Conservation (phyloP, 805 yeast species). For the Monosporozyma siamensis region DNA sequence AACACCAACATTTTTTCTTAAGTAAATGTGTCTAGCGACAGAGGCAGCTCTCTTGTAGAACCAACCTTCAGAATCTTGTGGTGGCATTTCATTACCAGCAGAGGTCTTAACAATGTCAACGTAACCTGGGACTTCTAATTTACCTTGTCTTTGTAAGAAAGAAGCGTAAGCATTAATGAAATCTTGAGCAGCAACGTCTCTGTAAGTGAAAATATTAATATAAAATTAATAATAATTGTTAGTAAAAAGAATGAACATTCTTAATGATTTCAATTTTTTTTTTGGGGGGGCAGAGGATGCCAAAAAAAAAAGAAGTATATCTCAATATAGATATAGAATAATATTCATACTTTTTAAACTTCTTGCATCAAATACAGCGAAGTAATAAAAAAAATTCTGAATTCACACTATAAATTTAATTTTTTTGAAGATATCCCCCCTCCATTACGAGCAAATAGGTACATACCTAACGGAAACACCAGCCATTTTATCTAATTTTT, state of each 20-base stretch:
- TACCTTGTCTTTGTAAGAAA: slow-evolving; percentile 99
- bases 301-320: too few species aligned
- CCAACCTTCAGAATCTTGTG: slow-evolving; percentile 99
- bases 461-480: slow-evolving; percentile 98
- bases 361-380: not conserved
- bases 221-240: not conserved
- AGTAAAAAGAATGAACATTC: slow-evolving; percentile 2
- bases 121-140: slow-evolving; percentile 99
- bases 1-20: slow-evolving; percentile 98
- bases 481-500: slow-evolving; percentile 67
- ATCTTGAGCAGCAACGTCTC: slow-evolving; percentile 99
- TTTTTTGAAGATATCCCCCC: slow-evolving; percentile 1
- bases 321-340: too few species aligned
- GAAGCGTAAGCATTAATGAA: slow-evolving; percentile 99
- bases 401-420: not conserved
- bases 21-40: slow-evolving; percentile 99
- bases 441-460: slow-evolving; percentile 1
- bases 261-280: too few species aligned
- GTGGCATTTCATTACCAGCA: slow-evolving; percentile 98
- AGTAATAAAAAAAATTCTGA: not conserved
- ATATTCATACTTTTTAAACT: not conserved
- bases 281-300: too few species aligned
- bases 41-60: slow-evolving; percentile 99
- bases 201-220: slow-evolving; percentile 33
- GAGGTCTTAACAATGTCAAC: slow-evolving; percentile 99